These are phyloP conservation scores for Crithidia brevicula DNA, from an alignment of 208 protist species.

Conservation along the genomic window DNA sequence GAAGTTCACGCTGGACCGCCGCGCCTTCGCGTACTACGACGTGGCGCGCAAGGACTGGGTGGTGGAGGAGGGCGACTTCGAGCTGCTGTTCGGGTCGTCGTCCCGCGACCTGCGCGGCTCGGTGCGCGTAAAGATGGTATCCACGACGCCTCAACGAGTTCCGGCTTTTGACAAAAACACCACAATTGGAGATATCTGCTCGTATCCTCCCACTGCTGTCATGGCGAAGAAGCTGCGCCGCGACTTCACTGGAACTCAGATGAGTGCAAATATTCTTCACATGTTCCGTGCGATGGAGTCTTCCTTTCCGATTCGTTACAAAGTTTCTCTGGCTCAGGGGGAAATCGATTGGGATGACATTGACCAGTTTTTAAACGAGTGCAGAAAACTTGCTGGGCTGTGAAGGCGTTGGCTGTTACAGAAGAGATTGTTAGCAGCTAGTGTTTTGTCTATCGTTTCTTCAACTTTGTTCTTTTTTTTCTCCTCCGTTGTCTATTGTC, in stretches of 20 bases:
- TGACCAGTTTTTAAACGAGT: slow-evolving; percentile 11
- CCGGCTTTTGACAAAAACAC: slow-evolving; percentile 9
- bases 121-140: background rate
- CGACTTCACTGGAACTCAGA: background rate
- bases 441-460: background rate
- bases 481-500: too few relatives aligned
- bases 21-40: slow-evolving; percentile 30
- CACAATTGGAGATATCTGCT: slow-evolving; percentile 6
- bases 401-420: background rate
- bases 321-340: slow-evolving; percentile 4
- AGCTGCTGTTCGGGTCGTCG: slow-evolving; percentile 25
- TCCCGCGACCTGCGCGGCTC: slow-evolving; percentile 23
- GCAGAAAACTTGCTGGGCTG: slow-evolving; percentile 7
- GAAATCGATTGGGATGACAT: slow-evolving; percentile 18
- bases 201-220: slow-evolving; percentile 1
- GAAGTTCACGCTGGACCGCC: slow-evolving; percentile 25
- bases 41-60: slow-evolving; percentile 29
- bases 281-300: slow-evolving; percentile 13
- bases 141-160: background rate
- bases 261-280: slow-evolving; percentile 1
- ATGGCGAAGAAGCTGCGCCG: slow-evolving; percentile 11
- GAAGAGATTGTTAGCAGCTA: background rate
- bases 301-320: slow-evolving; percentile 9
- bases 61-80: slow-evolving; percentile 26
- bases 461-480: background rate